These are phyloP conservation scores for Neurospora tetrasperma DNA, from an alignment of 495 filamentous ascomycete genomes.

Conservation along the genomic window DNA sequence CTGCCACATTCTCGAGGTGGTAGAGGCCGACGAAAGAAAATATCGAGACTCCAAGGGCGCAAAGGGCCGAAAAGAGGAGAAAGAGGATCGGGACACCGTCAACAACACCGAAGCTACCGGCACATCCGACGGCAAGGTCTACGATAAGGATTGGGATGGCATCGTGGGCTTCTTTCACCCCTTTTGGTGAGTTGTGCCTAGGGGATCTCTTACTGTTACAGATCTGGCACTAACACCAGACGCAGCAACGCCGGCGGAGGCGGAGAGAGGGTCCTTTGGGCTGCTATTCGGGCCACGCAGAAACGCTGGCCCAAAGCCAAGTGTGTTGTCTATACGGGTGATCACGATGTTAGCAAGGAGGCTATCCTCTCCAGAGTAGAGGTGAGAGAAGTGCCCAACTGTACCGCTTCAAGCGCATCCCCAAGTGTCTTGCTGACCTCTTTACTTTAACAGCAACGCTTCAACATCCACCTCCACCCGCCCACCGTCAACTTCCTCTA, in stretches of 20 bases:
- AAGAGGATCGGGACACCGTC: constrained; percentile 44
- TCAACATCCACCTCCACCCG: constrained; percentile 83
- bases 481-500: constrained; percentile 82
- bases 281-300: constrained; percentile 86
- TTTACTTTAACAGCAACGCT: constrained; percentile 52
- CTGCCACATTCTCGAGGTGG: constrained; percentile 49
- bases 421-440: background rate
- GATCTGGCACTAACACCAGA: background rate
- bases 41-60: constrained; percentile 24
- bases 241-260: constrained; percentile 86
- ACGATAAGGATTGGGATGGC: constrained; percentile 58
- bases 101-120: constrained; percentile 49
- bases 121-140: constrained; percentile 39
- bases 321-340: constrained; percentile 89
- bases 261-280: constrained; percentile 94
- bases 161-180: constrained; percentile 95
- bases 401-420: background rate
- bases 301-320: constrained; percentile 78
- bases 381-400: constrained; percentile 29
- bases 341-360: constrained; percentile 74
- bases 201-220: background rate
- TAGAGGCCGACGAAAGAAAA: constrained; percentile 49
- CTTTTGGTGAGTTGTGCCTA: constrained; percentile 57
- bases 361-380: constrained; percentile 68
- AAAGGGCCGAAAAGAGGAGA: constrained; percentile 24